Base-by-base conservation (phyloP, 345 rosid species). In the Linum tenue region DNA sequence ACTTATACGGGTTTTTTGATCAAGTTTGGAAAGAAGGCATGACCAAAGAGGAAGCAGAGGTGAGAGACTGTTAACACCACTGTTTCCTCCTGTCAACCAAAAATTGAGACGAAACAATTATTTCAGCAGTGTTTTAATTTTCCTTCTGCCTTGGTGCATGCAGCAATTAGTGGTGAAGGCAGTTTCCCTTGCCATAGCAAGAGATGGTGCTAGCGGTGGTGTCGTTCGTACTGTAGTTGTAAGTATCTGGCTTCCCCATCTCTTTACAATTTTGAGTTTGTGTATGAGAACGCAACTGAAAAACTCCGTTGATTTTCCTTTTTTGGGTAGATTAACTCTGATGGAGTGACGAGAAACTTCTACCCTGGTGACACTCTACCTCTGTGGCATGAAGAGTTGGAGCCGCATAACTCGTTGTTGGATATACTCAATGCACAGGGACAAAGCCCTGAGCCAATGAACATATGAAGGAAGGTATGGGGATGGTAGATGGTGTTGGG, bases 41-140 rank as follows among this genome's bases (percentile, higher is more conserved):
- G 97, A 91, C 90, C 64, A 79, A 85, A 78, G 97, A 95, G 22
- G 99, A 95, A 81, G 99, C 99, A 5, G 96, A 91, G 99, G 99
- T 91, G 82, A 66, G 40, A 5, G 22, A 37, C 38, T 1, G 7
- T 57, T 57, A 17, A 48, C 11, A 3, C 31, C 31, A 22, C 31
- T 5, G 14, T 6, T 48, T 48, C 14, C 14, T 9, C 15, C 53
- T 48, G 15, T 1, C 53, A 4, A 48, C 53, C 31, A 9, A 3
- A 7, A 7, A 9, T 7, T 7, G 8, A 9, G 10, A 8, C 12
- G 12, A 44, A 9, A 5, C 3, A 8, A 44, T 44, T 14, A 44
- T 44, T 44, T 44, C 12, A 44, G 12, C 51, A 44, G 2, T 7
- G 10, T 44, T 2, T 44, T 22, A 22, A 44, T 44, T 7, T 44